Base-by-base conservation (phyloP, 768 basidiomycete species). In the Sarcodon aspratus region DNA sequence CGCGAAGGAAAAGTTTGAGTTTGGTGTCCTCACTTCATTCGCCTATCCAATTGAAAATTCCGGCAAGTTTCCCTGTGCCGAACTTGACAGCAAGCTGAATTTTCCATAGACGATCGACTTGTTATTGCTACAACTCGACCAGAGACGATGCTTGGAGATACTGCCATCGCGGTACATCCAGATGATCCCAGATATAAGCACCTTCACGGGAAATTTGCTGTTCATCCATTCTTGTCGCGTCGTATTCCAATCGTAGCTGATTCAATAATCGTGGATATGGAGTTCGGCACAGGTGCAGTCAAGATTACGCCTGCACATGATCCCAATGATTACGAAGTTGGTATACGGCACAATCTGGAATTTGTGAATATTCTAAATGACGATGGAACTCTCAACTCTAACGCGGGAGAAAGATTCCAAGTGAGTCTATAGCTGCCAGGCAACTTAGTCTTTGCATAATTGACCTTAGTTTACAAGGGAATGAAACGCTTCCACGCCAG, bases 241-340 rank as follows among this genome's bases (percentile, higher is more conserved):
- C 78, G 80, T 12, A 70, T 99, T 43, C 95, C 91, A 11, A 95
- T 99, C 62, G 70, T 98, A 50, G 73, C 80, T 31, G 95, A 98
- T 59, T 69, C 75, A 17, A 85, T 92, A 63, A 72, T 71, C 27
- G 83, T 96, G 50, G 95, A 98, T 61, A 96, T 91, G 82, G 74
- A 76, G 9, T 98, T 98, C 57, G 96, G 96, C 35, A 99, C 96
- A 32, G 96, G 96, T 62, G 96, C 95, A 1, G 95, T 98, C 46
- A 98, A 99, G 71, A 97, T 98, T 59, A 98, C 96, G 0, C 96
- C 96, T 12, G 96, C 95, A 0, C 96, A 98, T 61, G 96, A 98
- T 63, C 87, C 82, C 12, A 94, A 94, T 61, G 95, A 98, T 74
- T 98, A 95, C 65, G 91, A 92, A 55, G 92, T 93, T 55, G 96